phyloP scores from a whole-genome alignment of 2,329 filamentous ascomycete genomes.

The Xylaria hypoxylon region DNA sequence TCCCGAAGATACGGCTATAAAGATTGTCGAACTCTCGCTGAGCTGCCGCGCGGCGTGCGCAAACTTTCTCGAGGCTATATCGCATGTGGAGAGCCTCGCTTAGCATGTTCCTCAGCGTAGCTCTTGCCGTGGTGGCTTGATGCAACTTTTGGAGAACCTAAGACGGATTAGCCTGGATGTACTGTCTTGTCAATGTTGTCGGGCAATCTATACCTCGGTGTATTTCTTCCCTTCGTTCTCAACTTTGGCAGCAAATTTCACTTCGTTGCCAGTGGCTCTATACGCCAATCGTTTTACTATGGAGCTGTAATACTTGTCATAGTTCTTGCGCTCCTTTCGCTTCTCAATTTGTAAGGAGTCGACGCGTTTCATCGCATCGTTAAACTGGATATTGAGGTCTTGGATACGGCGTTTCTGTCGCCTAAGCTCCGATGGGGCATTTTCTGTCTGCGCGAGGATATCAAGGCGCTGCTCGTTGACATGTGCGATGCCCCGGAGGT shows the following conservation, averaged over 20 bases:
- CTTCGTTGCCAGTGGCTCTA: conserved; percentile 61
- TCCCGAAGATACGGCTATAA: conserved; percentile 66
- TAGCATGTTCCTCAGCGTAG: conserved; percentile 55
- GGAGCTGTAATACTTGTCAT: conserved; percentile 65
- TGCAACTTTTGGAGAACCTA: conserved; percentile 58
- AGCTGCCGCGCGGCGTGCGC: conserved; percentile 54
- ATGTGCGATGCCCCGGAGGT: conserved; percentile 55
- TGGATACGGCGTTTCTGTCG: conserved; percentile 54
- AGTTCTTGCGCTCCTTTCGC: conserved; percentile 62
- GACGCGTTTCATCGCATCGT: conserved; percentile 54
- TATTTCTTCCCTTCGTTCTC: conserved; percentile 68
- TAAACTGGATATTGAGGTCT: conserved; percentile 59
- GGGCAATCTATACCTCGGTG: conserved; percentile 56
- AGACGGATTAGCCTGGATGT: background rate
- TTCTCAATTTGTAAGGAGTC: conserved; percentile 55
- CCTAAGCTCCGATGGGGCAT: conserved; percentile 59
- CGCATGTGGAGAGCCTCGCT: conserved; percentile 54
- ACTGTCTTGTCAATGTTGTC: background rate
- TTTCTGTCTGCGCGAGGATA: conserved; percentile 61
- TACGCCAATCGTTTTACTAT: conserved; percentile 64
- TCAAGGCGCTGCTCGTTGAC: conserved; percentile 59
- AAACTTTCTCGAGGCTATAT: conserved; percentile 53
- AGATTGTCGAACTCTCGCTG: conserved; percentile 62
- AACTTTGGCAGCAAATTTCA: conserved; percentile 61
- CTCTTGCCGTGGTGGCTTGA: conserved; percentile 57